Evolutionary conservation across 169 alveolate genomes (phyloP).

Genomic region (Plasmodium adleri): DNA sequence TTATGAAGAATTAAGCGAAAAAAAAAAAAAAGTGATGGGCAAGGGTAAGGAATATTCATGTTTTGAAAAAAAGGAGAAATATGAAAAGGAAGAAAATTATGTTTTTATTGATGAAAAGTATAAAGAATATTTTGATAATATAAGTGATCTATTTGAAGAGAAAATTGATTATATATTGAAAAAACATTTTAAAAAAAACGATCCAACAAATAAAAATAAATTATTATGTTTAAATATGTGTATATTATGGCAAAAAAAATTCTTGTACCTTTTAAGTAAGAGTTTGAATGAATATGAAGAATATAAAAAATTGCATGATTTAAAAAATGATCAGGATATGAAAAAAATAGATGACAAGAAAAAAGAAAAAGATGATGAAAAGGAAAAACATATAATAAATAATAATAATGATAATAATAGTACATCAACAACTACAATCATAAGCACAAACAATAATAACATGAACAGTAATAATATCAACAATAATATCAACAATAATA

Average conservation of each 20-base stretch:
- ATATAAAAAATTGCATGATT: slow-evolving; percentile 20
- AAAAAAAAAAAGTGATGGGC: slow-evolving; percentile 6
- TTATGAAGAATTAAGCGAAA: slow-evolving; percentile 8
- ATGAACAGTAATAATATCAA: background rate
- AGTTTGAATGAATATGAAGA: slow-evolving; percentile 45
- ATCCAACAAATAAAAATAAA: slow-evolving; percentile 67
- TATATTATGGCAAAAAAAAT: slow-evolving; percentile 48
- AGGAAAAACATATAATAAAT: background rate
- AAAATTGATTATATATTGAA: slow-evolving; percentile 48
- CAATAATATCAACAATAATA: background rate
- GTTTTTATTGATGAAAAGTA: slow-evolving; percentile 69
- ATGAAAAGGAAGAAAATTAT: slow-evolving; percentile 43
- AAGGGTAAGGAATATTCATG: background rate
- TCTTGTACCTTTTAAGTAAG: slow-evolving; percentile 23
- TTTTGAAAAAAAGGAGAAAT: background rate
- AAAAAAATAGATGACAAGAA: background rate
- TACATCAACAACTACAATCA: background rate
- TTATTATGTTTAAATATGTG: slow-evolving; percentile 50
- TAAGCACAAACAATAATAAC: background rate
- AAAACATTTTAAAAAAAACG: slow-evolving; percentile 68
- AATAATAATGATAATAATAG: background rate
- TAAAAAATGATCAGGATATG: slow-evolving; percentile 5
- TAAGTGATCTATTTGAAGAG: slow-evolving; percentile 70
- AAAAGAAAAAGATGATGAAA: background rate
- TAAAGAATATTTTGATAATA: slow-evolving; percentile 54